phyloP scores from a whole-genome alignment of 768 basidiomycete species.

The Tulasnella sp. region DNA sequence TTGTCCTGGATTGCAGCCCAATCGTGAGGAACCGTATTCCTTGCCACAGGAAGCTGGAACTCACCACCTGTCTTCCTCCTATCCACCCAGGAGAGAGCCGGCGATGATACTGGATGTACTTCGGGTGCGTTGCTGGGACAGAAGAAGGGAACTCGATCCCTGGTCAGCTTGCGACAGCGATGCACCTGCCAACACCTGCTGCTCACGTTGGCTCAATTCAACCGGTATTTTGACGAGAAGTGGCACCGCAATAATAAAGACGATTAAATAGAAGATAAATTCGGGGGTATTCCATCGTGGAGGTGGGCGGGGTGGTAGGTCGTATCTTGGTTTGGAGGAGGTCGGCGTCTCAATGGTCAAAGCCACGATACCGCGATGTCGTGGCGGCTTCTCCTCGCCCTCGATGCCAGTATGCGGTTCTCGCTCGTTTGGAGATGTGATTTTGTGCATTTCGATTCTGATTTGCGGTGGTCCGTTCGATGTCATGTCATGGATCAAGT shows the following conservation, averaged over 20 bases:
- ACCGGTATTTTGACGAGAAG: constrained; percentile 72
- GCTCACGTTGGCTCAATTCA: constrained; percentile 65
- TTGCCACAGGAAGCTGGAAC: constrained; percentile 27
- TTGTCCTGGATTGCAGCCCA: constrained; percentile 59
- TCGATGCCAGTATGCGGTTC: background rate
- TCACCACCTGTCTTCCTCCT: constrained; percentile 66
- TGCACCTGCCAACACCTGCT: background rate
- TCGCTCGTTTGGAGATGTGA: background rate
- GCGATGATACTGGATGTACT: constrained; percentile 53
- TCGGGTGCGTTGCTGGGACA: constrained; percentile 59
- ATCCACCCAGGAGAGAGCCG: constrained; percentile 73
- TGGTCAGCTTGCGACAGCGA: background rate
- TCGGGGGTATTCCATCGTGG: constrained; percentile 74
- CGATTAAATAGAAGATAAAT: constrained; percentile 65
- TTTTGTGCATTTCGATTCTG: constrained; percentile 3
- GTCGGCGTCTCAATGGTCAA: constrained; percentile 18
- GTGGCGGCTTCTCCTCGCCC: background rate
- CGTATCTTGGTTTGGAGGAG: constrained; percentile 7
- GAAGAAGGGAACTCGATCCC: constrained; percentile 15
- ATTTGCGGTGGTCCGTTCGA: background rate
- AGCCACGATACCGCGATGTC: constrained; percentile 11
- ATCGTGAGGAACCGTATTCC: background rate
- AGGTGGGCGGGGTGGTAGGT: constrained; percentile 26
- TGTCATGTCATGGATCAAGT: constrained; percentile 2
- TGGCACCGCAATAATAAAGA: constrained; percentile 54